Base-by-base conservation (phyloP, 2,329 filamentous ascomycete genomes). In the Emmonsiellopsis sp. region DNA sequence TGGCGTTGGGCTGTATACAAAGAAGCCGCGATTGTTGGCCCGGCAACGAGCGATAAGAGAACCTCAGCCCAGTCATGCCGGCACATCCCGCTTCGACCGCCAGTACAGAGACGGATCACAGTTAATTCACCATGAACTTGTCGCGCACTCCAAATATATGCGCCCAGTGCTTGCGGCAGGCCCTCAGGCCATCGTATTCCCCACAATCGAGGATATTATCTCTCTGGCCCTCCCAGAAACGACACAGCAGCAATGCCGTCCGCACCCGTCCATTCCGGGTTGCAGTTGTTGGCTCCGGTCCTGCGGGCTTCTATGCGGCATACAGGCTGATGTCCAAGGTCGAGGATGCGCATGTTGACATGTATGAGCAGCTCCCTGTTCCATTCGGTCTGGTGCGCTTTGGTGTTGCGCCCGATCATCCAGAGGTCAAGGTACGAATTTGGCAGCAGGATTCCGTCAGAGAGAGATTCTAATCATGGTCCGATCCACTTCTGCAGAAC, bases 351-450 rank as follows among this genome's bases (percentile, higher is more conserved):
- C 79, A 81, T 50, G 80, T 98, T 20, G 92, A 97, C 70, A 97
- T 98, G 92, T 98, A 95, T 66, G 93, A 98, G 72, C 83, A 89
- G 31, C 74, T 97, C 40, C 93, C 93, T 0, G 90, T 95, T 3
- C 93, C 93, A 0, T 98, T 89, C 66, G 93, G 93, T 1, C 79
- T 98, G 53, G 91, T 95, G 49, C 80, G 93, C 53, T 95, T 93
- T 65, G 93, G 93, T 7, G 93, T 98, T 55, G 94, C 93, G n/a
- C 93, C 93, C 5, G 93, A 98, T 68, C 93, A 98, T 71, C 92
- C 93, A 0, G 92, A 98, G 73, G 93, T 98, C 61, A 98, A 98
- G 82, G 89, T 93, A 73, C 56, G 72, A 53, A 26, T 16, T 48
- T 42, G 20, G 5, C 31, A 37, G 13, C 6, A 9, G 8, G n/a